Conservation (phyloP, 768 basidiomycete species). For the Calocybe indica region DNA sequence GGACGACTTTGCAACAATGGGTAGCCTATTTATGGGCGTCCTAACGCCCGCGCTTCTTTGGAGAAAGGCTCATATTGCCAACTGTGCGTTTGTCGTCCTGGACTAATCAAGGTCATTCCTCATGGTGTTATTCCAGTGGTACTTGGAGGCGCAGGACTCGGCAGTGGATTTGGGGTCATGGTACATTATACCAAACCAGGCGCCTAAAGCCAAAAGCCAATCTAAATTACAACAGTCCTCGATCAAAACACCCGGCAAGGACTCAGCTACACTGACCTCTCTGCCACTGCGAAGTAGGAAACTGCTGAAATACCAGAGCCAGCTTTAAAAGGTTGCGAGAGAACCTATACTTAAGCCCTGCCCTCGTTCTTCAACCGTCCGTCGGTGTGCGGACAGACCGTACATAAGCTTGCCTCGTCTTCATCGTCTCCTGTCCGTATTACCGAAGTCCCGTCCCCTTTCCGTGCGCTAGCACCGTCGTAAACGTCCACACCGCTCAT, state of each 20-base stretch:
- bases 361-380: slow-evolving; percentile 57
- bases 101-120: neutral
- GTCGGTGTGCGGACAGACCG: slow-evolving; percentile 61
- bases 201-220: slow-evolving; percentile 25
- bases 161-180: slow-evolving; percentile 53
- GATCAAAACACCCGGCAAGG: neutral
- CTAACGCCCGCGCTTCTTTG: slow-evolving; percentile 68
- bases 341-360: slow-evolving; percentile 11
- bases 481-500: slow-evolving; percentile 76
- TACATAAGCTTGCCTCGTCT: slow-evolving; percentile 43
- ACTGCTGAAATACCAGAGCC: no score
- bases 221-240: slow-evolving; percentile 20
- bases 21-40: slow-evolving; percentile 55
- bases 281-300: slow-evolving; percentile 14
- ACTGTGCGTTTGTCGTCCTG: slow-evolving; percentile 37
- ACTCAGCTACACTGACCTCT: neutral
- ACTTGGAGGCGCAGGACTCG: slow-evolving; percentile 66
- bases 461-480: slow-evolving; percentile 47
- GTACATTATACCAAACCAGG: slow-evolving; percentile 48
- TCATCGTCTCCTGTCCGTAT: slow-evolving; percentile 7
- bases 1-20: slow-evolving; percentile 75
- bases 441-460: slow-evolving; percentile 19
- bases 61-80: slow-evolving; percentile 57
- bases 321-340: neutral
- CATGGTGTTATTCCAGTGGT: slow-evolving; percentile 40